phyloP scores from a whole-genome alignment of 2,329 filamentous ascomycete genomes.

The Aspergillus sp. region DNA sequence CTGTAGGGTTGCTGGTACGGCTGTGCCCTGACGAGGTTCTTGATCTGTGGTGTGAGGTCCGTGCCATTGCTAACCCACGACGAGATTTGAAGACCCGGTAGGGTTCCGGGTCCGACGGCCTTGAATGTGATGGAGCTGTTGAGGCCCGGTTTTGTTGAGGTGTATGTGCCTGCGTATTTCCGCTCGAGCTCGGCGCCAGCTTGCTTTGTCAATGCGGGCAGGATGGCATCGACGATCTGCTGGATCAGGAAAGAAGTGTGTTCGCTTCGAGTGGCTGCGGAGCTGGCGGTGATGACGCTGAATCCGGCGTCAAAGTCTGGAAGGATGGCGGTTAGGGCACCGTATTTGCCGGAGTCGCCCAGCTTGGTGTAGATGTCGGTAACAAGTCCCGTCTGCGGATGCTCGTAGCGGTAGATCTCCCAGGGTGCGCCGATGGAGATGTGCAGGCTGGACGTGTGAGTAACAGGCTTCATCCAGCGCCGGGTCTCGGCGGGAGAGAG shows the following conservation, averaged over 20 bases:
- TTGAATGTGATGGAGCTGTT: slow-evolving; percentile 28
- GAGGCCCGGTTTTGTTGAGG: slow-evolving; percentile 17
- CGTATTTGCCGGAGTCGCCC: slow-evolving; percentile 43
- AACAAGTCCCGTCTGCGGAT: slow-evolving; percentile 21
- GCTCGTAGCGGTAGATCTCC: slow-evolving; percentile 43
- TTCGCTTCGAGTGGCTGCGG: neutral
- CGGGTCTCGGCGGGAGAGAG: slow-evolving; percentile 35
- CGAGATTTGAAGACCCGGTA: slow-evolving; percentile 26
- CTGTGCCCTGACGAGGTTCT: no score
- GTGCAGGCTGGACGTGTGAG: slow-evolving; percentile 40
- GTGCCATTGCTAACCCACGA: slow-evolving; percentile 33
- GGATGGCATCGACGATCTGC: slow-evolving; percentile 26
- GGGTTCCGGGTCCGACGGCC: neutral
- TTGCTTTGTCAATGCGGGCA: slow-evolving; percentile 34
- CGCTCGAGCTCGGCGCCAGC: slow-evolving; percentile 27
- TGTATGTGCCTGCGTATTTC: slow-evolving; percentile 32
- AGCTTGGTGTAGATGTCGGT: slow-evolving; percentile 43
- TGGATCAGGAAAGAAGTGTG: slow-evolving; percentile 23
- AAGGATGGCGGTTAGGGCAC: slow-evolving; percentile 40
- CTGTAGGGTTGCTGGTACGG: slow-evolving; percentile 5
- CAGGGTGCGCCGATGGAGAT: slow-evolving; percentile 42
- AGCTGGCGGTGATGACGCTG: slow-evolving; percentile 36
- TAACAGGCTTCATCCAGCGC: slow-evolving; percentile 44
- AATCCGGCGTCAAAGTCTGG: slow-evolving; percentile 48
- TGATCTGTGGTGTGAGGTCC: slow-evolving; percentile 20